Evolutionary conservation across 306 rosid genomes (phyloP).

Genomic region (Lathyrus oleraceus): DNA sequence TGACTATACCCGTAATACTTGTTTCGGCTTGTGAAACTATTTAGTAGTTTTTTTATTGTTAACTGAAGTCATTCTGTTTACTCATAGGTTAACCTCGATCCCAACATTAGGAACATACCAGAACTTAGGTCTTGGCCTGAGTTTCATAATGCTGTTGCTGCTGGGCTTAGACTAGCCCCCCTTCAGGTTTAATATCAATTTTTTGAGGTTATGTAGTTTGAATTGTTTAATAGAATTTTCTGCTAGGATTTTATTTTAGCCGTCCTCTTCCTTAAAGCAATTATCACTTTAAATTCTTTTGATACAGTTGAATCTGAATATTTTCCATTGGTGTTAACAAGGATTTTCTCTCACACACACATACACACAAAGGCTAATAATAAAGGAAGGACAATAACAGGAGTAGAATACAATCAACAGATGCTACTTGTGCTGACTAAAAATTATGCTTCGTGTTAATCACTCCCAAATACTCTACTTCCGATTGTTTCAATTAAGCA

Average conservation of each 20-base stretch:
- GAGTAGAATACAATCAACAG: not conserved
- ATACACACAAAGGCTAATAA: not conserved
- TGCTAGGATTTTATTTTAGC: constrained; percentile 14
- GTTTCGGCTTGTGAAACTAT: constrained; percentile 25
- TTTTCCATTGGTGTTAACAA: not conserved
- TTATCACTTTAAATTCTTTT: constrained; percentile 20
- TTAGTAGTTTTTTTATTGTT: constrained; percentile 28
- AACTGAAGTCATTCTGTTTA: constrained; percentile 23
- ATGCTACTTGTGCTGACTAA: not conserved
- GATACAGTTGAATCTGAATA: not conserved
- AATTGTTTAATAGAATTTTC: constrained; percentile 5
- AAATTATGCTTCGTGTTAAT: not conserved
- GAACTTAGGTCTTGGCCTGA: constrained; percentile 97
- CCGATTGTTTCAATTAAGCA: constrained; percentile 8
- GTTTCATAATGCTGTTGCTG: constrained; percentile 96
- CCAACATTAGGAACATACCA: constrained; percentile 78
- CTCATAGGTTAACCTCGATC: constrained; percentile 85
- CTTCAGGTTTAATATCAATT: constrained; percentile 67
- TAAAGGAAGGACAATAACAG: not conserved
- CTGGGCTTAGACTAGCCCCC: constrained; percentile 95
- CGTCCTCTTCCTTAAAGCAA: not conserved
- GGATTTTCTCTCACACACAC: not conserved
- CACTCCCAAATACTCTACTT: constrained; percentile 11
- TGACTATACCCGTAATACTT: constrained; percentile 18
- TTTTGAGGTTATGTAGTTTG: constrained; percentile 9